Evolutionary conservation across 768 basidiomycete genomes (phyloP).

Genomic region (Galerina marginata): DNA sequence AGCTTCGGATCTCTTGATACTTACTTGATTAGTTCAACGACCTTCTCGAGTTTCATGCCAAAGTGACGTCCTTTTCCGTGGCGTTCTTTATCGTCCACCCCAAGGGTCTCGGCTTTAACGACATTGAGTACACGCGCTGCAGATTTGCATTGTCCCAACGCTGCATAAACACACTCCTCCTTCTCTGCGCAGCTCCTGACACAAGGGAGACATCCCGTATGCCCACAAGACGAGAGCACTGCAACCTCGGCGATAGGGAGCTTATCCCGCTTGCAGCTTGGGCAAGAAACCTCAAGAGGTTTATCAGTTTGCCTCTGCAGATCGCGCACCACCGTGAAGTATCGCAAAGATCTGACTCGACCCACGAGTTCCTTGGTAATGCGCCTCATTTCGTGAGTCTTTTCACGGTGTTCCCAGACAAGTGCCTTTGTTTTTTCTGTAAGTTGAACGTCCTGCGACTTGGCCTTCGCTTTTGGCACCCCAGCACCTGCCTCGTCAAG

Average conservation of each 20-base stretch:
- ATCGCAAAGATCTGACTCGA: conserved; percentile 87
- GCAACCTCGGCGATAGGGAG: conserved; percentile 74
- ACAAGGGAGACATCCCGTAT: conserved; percentile 81
- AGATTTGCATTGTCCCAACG: conserved; percentile 73
- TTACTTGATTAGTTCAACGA: conserved; percentile 78
- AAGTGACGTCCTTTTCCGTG: conserved; percentile 79
- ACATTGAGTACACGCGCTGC: conserved; percentile 84
- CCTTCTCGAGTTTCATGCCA: conserved; percentile 81
- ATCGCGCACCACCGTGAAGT: conserved; percentile 90
- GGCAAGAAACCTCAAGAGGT: conserved; percentile 66
- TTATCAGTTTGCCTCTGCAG: conserved; percentile 76
- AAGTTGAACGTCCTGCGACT: conserved; percentile 60
- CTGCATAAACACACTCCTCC: conserved; percentile 82
- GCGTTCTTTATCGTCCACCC: conserved; percentile 76
- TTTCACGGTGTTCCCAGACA: conserved; percentile 84
- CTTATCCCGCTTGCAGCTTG: conserved; percentile 58
- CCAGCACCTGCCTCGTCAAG: conserved; percentile 65
- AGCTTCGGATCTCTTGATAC: conserved; percentile 23
- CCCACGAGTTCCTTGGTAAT: conserved; percentile 89
- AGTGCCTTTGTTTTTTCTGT: conserved; percentile 62
- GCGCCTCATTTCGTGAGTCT: conserved; percentile 84
- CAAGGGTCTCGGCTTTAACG: conserved; percentile 78
- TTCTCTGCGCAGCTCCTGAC: conserved; percentile 73
- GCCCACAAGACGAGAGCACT: conserved; percentile 91
- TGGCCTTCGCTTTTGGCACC: conserved; percentile 50